Evolutionary conservation across 2,329 filamentous ascomycete species (phyloP), one percentile per base, ranked within the genome.

Genomic region (Orbilia brochopaga): DNA sequence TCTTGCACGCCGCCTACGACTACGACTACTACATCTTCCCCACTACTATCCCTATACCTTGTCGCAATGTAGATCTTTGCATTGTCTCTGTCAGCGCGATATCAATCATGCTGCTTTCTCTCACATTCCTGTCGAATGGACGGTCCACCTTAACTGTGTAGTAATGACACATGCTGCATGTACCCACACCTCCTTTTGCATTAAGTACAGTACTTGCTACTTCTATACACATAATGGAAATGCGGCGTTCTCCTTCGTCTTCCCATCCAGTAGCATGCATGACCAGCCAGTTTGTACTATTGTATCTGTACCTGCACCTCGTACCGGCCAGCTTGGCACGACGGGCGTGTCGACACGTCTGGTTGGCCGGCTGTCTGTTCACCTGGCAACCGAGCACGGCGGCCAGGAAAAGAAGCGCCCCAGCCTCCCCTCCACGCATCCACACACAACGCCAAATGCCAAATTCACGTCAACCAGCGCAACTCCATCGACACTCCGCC

Each of bases 111-210:
- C 42, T 61, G 19, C 54, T 35, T 57, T 48, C 40, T 30, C 58
- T 55, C 30, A 51, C 30, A 37, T 40, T 56, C 56, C 61, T 70
- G 54, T 58, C 40, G 44, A 64, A 70, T 58, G 63, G 48, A 59
- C 58, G 66, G 53, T 70, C 37, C 51, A 63, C n/a, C n/a, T n/a
- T n/a, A 44, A 62, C 54, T 44, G 64, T 64, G 66, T 72, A 64
- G 60, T 72, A 64, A 72, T 72, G 66, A 60, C 59, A 72, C 55
- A 64, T 64, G 66, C 66, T 72, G n/a, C n/a, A n/a, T n/a, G n/a
- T n/a, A n/a, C n/a, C n/a, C n/a, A n/a, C 27, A 32, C 27, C 3
- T 32, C 4, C 27, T 32, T 8, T 8, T 32, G 27, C 27, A 32
- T 32, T 8, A 3, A 32, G 27, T 8, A 32, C 27, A 8, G 27